These are phyloP conservation scores for Remersonia thermophila DNA, from an alignment of 2,329 filamentous ascomycete species.

Conservation along the genomic window DNA sequence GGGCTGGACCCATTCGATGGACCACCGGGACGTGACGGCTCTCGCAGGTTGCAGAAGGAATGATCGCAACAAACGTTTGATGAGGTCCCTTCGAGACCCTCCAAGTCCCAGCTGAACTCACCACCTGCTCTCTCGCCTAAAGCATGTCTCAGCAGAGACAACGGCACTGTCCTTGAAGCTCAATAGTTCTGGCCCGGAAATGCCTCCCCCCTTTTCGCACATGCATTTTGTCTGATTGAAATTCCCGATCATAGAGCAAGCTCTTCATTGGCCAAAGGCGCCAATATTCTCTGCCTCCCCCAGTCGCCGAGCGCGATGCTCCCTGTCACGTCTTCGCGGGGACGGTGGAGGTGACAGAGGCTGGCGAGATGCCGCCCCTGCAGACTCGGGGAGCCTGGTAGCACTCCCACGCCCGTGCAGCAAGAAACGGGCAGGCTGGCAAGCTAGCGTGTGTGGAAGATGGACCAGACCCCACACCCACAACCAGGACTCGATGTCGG, in stretches of 20 bases:
- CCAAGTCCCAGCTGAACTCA: no score
- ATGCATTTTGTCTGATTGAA: slow-evolving; percentile 16
- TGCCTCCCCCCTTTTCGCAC: slow-evolving; percentile 10
- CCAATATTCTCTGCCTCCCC: background rate
- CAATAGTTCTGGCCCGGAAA: slow-evolving; percentile 13
- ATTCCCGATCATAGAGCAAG: slow-evolving; percentile 10
- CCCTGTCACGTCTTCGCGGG: slow-evolving; percentile 13
- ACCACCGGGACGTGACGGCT: no score
- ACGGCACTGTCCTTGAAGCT: slow-evolving; percentile 4
- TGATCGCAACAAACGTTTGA: no score
- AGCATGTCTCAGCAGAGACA: no score
- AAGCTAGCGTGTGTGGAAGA: no score
- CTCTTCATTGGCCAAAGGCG: slow-evolving; percentile 14
- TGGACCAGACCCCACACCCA: slow-evolving; percentile 12
- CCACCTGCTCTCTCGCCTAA: slow-evolving; percentile 4
- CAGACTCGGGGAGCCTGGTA: slow-evolving; percentile 6
- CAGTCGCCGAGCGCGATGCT: background rate
- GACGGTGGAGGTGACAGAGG: background rate
- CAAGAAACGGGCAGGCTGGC: no score
- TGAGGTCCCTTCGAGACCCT: no score
- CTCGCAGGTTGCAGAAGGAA: no score
- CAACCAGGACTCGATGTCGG: slow-evolving; percentile 7
- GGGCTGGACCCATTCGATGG: no score
- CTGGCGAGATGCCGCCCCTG: background rate
- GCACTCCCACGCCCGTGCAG: no score